Conservation (phyloP, 208 protist genomes). For the Leishmania tarentolae region DNA sequence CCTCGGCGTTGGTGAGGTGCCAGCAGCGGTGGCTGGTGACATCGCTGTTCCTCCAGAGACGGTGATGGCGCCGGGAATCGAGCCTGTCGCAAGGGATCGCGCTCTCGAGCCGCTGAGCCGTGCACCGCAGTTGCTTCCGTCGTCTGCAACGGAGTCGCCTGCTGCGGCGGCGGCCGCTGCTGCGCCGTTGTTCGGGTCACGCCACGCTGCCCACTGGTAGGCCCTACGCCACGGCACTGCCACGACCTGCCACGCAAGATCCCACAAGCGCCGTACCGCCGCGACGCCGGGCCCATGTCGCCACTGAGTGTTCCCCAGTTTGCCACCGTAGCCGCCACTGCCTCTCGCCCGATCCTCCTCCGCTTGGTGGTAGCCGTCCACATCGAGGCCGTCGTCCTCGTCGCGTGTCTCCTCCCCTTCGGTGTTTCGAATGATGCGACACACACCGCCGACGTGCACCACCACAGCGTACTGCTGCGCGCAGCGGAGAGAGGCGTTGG, state of each 20-base stretch:
- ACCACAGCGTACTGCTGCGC: slow-evolving; percentile 45
- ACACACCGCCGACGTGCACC: slow-evolving; percentile 52
- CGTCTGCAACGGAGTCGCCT: neutral
- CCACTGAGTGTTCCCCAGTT: neutral
- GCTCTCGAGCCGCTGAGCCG: neutral
- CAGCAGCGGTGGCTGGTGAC: too few species aligned
- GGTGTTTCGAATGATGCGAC: slow-evolving; percentile 7
- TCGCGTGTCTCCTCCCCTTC: neutral
- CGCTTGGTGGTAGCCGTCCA: neutral
- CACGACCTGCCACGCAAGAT: neutral
- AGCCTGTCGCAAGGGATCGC: neutral
- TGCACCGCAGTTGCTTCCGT: neutral
- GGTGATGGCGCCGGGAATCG: neutral
- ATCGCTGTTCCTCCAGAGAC: neutral
- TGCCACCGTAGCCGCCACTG: too few species aligned
- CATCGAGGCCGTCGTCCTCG: neutral
- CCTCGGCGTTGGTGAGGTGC: neutral
- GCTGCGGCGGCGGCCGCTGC: neutral
- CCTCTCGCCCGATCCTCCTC: neutral
- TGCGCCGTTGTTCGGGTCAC: neutral
- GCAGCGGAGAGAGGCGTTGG: slow-evolving; percentile 32
- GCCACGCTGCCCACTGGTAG: neutral
- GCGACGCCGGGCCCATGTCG: neutral
- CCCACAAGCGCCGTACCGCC: neutral
- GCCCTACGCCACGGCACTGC: slow-evolving; percentile 7